Conservation (phyloP, 768 basidiomycete species). For the Leucocoprinus sp. region DNA sequence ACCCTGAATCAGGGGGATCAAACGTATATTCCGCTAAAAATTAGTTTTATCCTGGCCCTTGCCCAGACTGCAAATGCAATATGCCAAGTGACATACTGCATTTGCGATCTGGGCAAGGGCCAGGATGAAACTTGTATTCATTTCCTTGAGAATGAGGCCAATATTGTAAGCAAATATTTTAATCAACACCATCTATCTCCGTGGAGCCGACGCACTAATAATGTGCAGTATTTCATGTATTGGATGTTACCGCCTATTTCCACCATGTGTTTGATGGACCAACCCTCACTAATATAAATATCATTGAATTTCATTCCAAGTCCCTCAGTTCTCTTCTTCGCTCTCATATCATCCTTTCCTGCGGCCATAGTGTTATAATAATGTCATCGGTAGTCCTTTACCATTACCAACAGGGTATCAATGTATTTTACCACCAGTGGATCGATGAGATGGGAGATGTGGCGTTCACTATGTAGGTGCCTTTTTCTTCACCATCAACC, state of each 20-base stretch:
- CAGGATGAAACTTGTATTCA: too few relatives aligned
- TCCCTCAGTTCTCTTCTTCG: not conserved
- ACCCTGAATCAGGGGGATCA: slow-evolving; percentile 5
- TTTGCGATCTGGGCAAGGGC: too few relatives aligned
- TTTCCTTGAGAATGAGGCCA: slow-evolving; percentile 5
- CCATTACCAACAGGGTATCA: slow-evolving; percentile 9
- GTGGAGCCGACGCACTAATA: too few relatives aligned
- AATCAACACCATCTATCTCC: too few relatives aligned
- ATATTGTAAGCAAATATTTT: slow-evolving; percentile 5
- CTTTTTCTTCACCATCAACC: not conserved
- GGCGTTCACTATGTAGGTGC: slow-evolving; percentile 9
- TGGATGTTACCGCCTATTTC: too few relatives aligned
- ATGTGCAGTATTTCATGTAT: too few relatives aligned
- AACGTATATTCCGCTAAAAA: slow-evolving; percentile 5
- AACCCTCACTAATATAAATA: too few relatives aligned
- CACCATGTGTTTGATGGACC: too few relatives aligned
- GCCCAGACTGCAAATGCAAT: slow-evolving; percentile 10
- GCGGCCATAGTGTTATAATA: slow-evolving; percentile 10
- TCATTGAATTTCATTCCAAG: not conserved
- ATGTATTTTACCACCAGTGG: slow-evolving; percentile 9
- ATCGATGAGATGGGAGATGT: not conserved
- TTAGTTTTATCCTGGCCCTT: slow-evolving; percentile 11
- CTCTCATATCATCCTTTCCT: not conserved
- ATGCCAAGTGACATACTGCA: too few relatives aligned
- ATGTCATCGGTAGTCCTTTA: slow-evolving; percentile 5